Evolutionary conservation across 139 green algal genomes (phyloP).

Genomic region (Picochlorum sp.): DNA sequence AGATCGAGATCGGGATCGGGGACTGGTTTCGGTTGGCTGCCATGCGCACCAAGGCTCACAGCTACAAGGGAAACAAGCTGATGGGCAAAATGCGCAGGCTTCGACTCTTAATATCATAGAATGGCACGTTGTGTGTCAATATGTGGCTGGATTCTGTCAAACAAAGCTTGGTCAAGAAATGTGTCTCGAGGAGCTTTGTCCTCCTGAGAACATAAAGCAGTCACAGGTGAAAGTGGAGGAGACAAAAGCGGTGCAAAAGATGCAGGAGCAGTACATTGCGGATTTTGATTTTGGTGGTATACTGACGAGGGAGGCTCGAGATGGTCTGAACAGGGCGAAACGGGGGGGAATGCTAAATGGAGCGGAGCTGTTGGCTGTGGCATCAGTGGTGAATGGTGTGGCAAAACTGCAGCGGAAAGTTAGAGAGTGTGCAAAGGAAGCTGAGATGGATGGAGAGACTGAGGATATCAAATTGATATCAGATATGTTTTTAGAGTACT

Average conservation of each 20-base stretch:
- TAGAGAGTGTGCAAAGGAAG: conserved; percentile 3
- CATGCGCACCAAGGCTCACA: too few relatives aligned
- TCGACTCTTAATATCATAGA: neutral
- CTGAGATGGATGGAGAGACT: neutral
- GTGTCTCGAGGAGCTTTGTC: neutral
- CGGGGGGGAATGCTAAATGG: conserved; percentile 51
- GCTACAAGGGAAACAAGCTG: too few relatives aligned
- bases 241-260: conserved; percentile 36
- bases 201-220: neutral
- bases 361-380: conserved; percentile 23
- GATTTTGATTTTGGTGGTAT: conserved; percentile 70
- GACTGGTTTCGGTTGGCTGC: too few relatives aligned
- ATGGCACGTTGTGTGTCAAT: conserved; percentile 33
- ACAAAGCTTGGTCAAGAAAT: conserved; percentile 47
- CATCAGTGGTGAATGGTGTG: conserved; percentile 22
- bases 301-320: conserved; percentile 28
- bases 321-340: conserved; percentile 35
- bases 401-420: conserved; percentile 19
- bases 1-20: too few relatives aligned
- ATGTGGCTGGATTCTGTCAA: conserved; percentile 51
- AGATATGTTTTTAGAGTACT: neutral
- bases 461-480: neutral
- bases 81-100: too few relatives aligned
- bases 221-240: conserved; percentile 30
- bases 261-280: conserved; percentile 41